Base-by-base conservation (phyloP, 305 asterid genomes). In the Fraxinus greggii region DNA sequence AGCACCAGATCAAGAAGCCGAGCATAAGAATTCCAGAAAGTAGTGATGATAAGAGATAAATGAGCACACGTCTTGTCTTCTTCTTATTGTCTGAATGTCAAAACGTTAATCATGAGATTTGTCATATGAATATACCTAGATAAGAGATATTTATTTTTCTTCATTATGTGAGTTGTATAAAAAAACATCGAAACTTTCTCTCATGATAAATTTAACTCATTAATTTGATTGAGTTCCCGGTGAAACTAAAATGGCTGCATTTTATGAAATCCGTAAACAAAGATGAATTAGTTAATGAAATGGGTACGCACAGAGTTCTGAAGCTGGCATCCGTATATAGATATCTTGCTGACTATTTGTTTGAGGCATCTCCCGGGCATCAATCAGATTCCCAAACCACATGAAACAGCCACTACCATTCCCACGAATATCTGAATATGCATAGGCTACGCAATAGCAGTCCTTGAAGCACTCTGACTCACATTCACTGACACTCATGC, bases 371-470 rank as follows among this genome's bases (percentile, higher is more conserved):
- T 77, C 85, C 15, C 83, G 65, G 9, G 86, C 69, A 33, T 88
- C 92, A 4, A 80, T 75, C 86, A 89, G 83, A 13, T 88, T 87
- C 12, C 92, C 91, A 28, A 85, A 77, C 81, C 89, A 89, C 67
- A 84, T 54, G 81, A 88, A 29, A 69, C 90, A 89, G 33, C 91
- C 92, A 35, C 90, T 85, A 7, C 86, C 86, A 10, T 69, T 85
- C 1, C 75, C 79, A 21, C 90, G 80, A 2, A 86, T 80, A 76
- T 59, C 79, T 29, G 83, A 31, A 81, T 21, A 36, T 23, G 85
- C 36, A 73, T 85, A 85, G 7, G 85, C 87, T 17, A 74, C 74
- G 48, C 87, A 85, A 7, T 80, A 56, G 69, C 85, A 85, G 19
- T 85, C 82, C 32, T 78, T 78, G 38, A 78, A 81, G 81, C 87